Evolutionary conservation across 768 basidiomycete genomes (phyloP).

Genomic region (Tylopilus cervinicoccineus): DNA sequence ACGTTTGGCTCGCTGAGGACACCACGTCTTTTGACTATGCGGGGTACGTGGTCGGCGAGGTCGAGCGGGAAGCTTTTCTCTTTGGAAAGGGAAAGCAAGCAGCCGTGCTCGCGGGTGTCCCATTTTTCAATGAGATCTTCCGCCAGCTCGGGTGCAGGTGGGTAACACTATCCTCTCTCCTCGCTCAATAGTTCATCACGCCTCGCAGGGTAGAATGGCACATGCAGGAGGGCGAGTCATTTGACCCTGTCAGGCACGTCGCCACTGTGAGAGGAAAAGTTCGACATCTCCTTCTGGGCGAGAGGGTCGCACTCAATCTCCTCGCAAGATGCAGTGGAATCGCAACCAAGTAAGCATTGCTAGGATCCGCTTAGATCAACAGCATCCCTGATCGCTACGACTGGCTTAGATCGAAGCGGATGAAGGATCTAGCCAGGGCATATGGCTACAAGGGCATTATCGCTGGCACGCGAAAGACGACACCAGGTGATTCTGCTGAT

Average conservation of each 20-base stretch:
- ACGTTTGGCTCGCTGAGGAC: constrained; percentile 86
- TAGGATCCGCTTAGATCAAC: neutral
- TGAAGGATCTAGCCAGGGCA: constrained; percentile 72
- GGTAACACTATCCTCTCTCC: constrained; percentile 31
- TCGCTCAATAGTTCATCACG: neutral
- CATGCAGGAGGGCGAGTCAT: constrained; percentile 74
- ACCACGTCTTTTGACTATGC: constrained; percentile 96
- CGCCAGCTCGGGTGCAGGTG: constrained; percentile 85
- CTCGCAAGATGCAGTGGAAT: constrained; percentile 96
- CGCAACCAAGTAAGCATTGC: constrained; percentile 73
- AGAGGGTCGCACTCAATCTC: constrained; percentile 89
- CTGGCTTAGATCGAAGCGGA: constrained; percentile 66
- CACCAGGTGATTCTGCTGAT: constrained; percentile 54
- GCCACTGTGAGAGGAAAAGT: constrained; percentile 92
- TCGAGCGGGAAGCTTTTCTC: constrained; percentile 77
- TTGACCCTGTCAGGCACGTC: constrained; percentile 78
- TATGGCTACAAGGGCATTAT: constrained; percentile 85
- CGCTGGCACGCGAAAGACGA: constrained; percentile 96
- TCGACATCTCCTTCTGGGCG: constrained; percentile 83
- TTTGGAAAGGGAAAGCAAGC: constrained; percentile 82
- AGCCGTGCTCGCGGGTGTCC: constrained; percentile 87
- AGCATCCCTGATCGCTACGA: neutral
- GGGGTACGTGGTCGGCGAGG: constrained; percentile 94
- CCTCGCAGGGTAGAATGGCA: constrained; percentile 87
- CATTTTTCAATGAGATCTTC: constrained; percentile 95